Evolutionary conservation across 2,329 filamentous ascomycete genomes (phyloP), one percentile per base, ranked within the genome.

Genomic region (Biscogniauxia mediterranea): DNA sequence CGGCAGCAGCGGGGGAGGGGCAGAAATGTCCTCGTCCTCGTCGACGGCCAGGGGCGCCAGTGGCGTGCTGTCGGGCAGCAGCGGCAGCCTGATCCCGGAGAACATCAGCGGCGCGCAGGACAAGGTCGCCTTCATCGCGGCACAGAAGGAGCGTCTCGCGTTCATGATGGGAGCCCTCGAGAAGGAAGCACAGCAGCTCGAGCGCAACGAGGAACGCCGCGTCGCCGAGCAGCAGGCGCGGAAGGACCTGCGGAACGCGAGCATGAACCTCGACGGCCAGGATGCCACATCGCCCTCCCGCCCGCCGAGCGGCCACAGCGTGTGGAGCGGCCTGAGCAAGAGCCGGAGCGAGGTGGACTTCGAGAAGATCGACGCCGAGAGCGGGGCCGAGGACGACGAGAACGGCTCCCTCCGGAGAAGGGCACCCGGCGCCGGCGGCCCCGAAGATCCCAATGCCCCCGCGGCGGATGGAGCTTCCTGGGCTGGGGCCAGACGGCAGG

Each of bases 341-440:
- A 94, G 91, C 71, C 87, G 88, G 65, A 96, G 91, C 74, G 93
- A 97, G 73, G 86, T 85, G 20, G 94, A 96, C 69, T 97, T 97
- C 71, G 93, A 96, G 71, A 91, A 92, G 74, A 91, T 96, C 67
- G 90, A 95, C 64, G 87, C 88, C 38, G 90, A 93, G 71, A 89
- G 87, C 70, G 83, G 83, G 9, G 79, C 79, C 25, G 87, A 85
- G 70, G 84, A 85, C 53, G 80, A 79, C 32, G 79, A 77, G 25
- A 64, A 68, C 55, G 19, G 52, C 49, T 60, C 49, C 20, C 62
- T 72, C 60, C 68, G 78, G 63, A 64, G 68, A 63, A 61, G 67
- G 62, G 59, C 23, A 23, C 23, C 65, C 62, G 55, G 70, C 60
- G 49, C 54, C 60, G 52, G 58, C 57, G 26, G 58, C 58, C 54